These are phyloP conservation scores for Leccinum subgranulosum DNA, from an alignment of 768 basidiomycete genomes.

Conservation along the genomic window DNA sequence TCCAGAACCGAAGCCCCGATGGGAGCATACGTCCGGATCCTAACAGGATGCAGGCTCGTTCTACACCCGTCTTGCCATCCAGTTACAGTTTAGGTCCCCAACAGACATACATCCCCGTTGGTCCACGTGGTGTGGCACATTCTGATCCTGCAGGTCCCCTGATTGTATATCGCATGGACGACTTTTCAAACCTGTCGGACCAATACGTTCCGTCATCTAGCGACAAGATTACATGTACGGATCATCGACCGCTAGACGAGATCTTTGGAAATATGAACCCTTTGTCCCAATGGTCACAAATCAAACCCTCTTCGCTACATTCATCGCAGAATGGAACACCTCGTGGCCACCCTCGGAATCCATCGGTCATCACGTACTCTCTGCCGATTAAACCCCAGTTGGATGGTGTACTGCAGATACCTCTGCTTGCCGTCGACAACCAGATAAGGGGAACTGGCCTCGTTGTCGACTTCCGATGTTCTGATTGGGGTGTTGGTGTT, in stretches of 20 bases:
- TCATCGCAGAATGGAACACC: neutral
- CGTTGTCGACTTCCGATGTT: constrained; percentile 19
- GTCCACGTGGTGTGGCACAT: neutral
- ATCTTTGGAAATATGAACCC: constrained; percentile 17
- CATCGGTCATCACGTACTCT: constrained; percentile 14
- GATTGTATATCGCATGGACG: neutral
- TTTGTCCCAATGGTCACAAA: neutral
- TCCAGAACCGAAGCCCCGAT: neutral
- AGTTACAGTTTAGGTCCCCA: neutral
- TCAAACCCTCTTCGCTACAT: neutral
- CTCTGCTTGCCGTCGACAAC: constrained; percentile 24
- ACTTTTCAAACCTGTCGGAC: constrained; percentile 9
- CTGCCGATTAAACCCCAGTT: constrained; percentile 19
- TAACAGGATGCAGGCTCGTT: neutral
- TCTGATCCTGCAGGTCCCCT: neutral
- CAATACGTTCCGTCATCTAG: constrained; percentile 28
- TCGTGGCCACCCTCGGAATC: neutral
- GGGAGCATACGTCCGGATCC: neutral
- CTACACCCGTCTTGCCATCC: neutral
- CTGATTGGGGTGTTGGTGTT: constrained; percentile 24
- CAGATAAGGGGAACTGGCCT: constrained; percentile 15
- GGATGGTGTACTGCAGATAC: constrained; percentile 20
- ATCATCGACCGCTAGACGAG: constrained; percentile 27
- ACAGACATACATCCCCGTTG: neutral
- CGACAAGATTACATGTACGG: constrained; percentile 27